A percentile compares a stretch with the other conserved stretches of the same genome.
Evolutionary conservation across 148 eudicot genomes (phyloP).

Genomic region (Spergularia bocconei): DNA sequence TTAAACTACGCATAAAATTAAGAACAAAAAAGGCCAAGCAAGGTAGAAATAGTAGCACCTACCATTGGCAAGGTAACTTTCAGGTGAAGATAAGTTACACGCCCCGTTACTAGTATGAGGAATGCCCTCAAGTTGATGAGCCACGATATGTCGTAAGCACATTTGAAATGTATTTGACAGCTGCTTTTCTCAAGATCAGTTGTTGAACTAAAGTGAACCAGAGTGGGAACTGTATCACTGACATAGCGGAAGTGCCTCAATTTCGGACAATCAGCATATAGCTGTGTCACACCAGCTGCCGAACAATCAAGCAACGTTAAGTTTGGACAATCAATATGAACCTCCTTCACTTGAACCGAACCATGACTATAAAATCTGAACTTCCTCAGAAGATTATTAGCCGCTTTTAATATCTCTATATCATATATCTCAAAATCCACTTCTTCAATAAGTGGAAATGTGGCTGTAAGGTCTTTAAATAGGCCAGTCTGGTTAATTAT

Average conservation of each 20-base stretch:
- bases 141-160: no score
- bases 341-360: background rate
- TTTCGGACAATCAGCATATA: constrained; percentile 13
- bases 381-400: constrained; percentile 5
- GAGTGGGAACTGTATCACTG: background rate
- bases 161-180: no score
- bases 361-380: background rate
- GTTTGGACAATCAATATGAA: background rate
- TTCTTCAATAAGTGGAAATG: constrained; percentile 17
- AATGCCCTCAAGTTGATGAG: no score
- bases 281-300: background rate
- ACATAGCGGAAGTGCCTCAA: background rate
- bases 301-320: background rate
- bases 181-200: no score
- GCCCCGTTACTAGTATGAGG: background rate
- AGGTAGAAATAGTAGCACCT: no score
- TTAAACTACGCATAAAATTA: no score
- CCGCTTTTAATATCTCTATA: constrained; percentile 7
- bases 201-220: no score
- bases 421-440: background rate
- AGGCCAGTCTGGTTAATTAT: background rate
- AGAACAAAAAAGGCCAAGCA: no score
- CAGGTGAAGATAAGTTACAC: background rate
- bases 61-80: background rate
- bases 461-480: constrained; percentile 9